Conservation (phyloP, 1,284 basidiomycete species). For the Taiwanofungus camphoratus region DNA sequence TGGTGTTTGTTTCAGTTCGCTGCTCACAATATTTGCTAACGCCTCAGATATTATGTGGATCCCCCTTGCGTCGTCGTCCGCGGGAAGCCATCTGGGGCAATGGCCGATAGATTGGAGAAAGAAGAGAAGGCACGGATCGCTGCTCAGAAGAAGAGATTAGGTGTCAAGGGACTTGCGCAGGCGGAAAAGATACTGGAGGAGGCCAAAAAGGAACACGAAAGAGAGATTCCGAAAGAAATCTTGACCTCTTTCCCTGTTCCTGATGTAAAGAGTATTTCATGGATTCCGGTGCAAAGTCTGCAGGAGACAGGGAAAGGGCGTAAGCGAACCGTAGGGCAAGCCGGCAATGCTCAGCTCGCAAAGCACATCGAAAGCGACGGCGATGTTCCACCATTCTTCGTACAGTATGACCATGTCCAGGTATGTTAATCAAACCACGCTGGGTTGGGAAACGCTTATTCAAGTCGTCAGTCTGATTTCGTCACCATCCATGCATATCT, state of each 20-base stretch:
- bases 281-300: slow-evolving; percentile 88
- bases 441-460: not conserved
- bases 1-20: slow-evolving; percentile 15
- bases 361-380: slow-evolving; percentile 72
- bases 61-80: slow-evolving; percentile 68
- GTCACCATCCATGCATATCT: slow-evolving; percentile 78
- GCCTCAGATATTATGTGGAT: slow-evolving; percentile 70
- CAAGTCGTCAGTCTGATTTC: slow-evolving; percentile 74
- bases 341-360: slow-evolving; percentile 38
- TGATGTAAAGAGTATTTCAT: slow-evolving; percentile 84
- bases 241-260: slow-evolving; percentile 85
- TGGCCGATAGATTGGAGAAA: slow-evolving; percentile 78
- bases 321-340: slow-evolving; percentile 20
- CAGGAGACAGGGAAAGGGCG: slow-evolving; percentile 51
- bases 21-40: not conserved
- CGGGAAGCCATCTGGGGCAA: slow-evolving; percentile 85
- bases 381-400: slow-evolving; percentile 74
- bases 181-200: slow-evolving; percentile 68
- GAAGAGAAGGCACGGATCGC: slow-evolving; percentile 79
- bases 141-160: slow-evolving; percentile 66
- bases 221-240: slow-evolving; percentile 76
- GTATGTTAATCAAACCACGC: slow-evolving; percentile 32
- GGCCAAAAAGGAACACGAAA: slow-evolving; percentile 86
- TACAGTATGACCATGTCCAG: slow-evolving; percentile 87
- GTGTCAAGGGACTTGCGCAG: slow-evolving; percentile 75